phyloP scores from a whole-genome alignment of 352 stramenopile genomes.

The Pythium pectinolyticum region DNA sequence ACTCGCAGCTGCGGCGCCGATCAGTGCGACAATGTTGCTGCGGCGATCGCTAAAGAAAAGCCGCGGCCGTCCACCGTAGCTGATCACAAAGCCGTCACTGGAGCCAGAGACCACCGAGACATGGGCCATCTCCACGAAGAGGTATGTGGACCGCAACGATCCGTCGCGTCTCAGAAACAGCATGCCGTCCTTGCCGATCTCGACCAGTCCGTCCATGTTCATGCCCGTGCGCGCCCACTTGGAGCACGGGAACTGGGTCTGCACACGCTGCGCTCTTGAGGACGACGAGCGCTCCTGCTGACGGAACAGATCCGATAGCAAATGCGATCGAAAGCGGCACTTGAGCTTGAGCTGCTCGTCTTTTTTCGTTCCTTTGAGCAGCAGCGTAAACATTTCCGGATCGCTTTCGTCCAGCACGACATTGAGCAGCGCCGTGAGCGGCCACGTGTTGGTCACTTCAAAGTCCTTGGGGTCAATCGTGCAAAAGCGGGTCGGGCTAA shows the following conservation, averaged over 20 bases:
- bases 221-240: conserved; percentile 64
- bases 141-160: conserved; percentile 64
- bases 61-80: conserved; percentile 62
- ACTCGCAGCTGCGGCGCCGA: conserved; percentile 53
- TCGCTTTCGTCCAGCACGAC: conserved; percentile 66
- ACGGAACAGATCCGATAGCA: conserved; percentile 80
- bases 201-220: conserved; percentile 47
- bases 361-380: conserved; percentile 76
- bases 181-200: conserved; percentile 63
- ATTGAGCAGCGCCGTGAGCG: conserved; percentile 50
- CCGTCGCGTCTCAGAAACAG: conserved; percentile 41
- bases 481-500: conserved; percentile 76
- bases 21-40: conserved; percentile 46
- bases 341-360: conserved; percentile 81
- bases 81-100: conserved; percentile 60
- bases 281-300: conserved; percentile 54
- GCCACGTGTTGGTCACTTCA: conserved; percentile 88
- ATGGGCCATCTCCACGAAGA: conserved; percentile 83
- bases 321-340: conserved; percentile 69
- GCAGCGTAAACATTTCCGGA: conserved; percentile 58
- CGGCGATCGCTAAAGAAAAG: conserved; percentile 75
- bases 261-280: conserved; percentile 26
- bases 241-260: conserved; percentile 51
- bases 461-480: conserved; percentile 87
- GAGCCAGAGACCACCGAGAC: conserved; percentile 55